Conservation (phyloP, 2,329 filamentous ascomycete species). For the Waltergamsia citrina region DNA sequence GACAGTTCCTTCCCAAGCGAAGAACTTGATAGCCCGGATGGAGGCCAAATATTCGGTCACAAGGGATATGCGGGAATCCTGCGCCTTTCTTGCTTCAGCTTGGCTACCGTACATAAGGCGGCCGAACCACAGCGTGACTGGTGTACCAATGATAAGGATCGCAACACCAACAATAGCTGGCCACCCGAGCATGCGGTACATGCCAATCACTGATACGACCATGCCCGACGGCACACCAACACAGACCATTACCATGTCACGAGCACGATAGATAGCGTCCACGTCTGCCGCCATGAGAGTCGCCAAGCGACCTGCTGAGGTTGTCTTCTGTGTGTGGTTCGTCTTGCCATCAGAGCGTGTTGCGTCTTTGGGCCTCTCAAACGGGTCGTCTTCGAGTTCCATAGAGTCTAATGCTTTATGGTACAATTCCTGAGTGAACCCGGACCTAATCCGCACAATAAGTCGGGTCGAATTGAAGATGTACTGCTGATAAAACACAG, state of each 20-base stretch:
- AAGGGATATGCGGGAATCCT: constrained; percentile 46
- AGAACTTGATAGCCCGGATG: constrained; percentile 51
- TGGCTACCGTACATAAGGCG: constrained; percentile 40
- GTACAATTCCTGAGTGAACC: constrained; percentile 49
- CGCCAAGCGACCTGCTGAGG: constrained; percentile 40
- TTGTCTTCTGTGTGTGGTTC: constrained; percentile 20
- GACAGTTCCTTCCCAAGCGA: constrained; percentile 48
- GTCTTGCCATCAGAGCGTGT: constrained; percentile 13
- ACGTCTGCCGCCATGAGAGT: constrained; percentile 52
- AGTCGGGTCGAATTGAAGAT: constrained; percentile 47
- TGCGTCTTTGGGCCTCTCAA: constrained; percentile 18
- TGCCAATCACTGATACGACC: constrained; percentile 35
- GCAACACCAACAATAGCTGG: constrained; percentile 40
- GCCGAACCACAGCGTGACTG: constrained; percentile 39
- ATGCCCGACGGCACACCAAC: constrained; percentile 37
- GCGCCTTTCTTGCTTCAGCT: constrained; percentile 41
- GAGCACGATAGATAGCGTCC: constrained; percentile 40
- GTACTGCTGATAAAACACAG: constrained; percentile 45
- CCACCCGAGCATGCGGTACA: constrained; percentile 46
- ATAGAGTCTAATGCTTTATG: constrained; percentile 44
- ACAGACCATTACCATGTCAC: constrained; percentile 38
- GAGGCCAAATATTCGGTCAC: constrained; percentile 49
- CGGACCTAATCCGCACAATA: constrained; percentile 44
- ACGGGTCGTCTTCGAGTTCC: constrained; percentile 46
- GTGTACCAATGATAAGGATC: constrained; percentile 35